Evolutionary conservation across 2,329 filamentous ascomycete species (phyloP).

Genomic region (Sclerotinia trifoliorum): DNA sequence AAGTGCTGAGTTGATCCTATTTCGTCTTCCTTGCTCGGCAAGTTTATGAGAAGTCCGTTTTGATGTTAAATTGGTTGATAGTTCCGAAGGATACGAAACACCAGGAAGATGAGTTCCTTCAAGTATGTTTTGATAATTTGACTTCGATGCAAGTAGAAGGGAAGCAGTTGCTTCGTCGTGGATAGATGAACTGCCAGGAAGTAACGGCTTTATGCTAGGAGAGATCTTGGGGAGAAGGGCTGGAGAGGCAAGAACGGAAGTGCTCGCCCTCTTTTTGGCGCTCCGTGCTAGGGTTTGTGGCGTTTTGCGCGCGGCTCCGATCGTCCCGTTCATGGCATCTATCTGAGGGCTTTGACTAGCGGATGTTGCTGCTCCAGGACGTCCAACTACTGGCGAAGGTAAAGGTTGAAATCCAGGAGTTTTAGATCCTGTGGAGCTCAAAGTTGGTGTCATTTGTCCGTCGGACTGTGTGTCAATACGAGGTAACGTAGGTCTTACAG

Average conservation of each 20-base stretch:
- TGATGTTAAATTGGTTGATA: slow-evolving; percentile 91
- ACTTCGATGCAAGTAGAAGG: slow-evolving; percentile 86
- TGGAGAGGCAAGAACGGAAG: slow-evolving; percentile 77
- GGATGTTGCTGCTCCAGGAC: slow-evolving; percentile 44
- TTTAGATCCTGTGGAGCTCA: slow-evolving; percentile 43
- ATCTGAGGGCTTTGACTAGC: slow-evolving; percentile 53
- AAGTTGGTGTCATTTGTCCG: slow-evolving; percentile 54
- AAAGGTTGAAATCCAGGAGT: slow-evolving; percentile 42
- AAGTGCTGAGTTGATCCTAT: slow-evolving; percentile 90
- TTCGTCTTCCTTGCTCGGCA: slow-evolving; percentile 90
- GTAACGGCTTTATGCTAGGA: slow-evolving; percentile 86
- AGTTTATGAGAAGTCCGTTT: slow-evolving; percentile 98
- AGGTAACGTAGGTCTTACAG: slow-evolving; percentile 48
- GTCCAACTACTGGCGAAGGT: slow-evolving; percentile 47
- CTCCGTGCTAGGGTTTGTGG: slow-evolving; percentile 54
- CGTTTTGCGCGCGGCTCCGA: slow-evolving; percentile 47
- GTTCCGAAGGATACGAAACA: slow-evolving; percentile 82
- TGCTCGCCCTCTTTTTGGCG: slow-evolving; percentile 69
- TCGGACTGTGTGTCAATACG: slow-evolving; percentile 54
- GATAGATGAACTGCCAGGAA: slow-evolving; percentile 60
- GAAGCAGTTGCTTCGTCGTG: slow-evolving; percentile 56
- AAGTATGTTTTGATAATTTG: slow-evolving; percentile 96
- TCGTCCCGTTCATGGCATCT: slow-evolving; percentile 53
- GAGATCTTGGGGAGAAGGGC: slow-evolving; percentile 87
- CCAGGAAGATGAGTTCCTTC: slow-evolving; percentile 90